Evolutionary conservation across 805 yeast genomes (phyloP).

Genomic region (Starmerella roubikii): DNA sequence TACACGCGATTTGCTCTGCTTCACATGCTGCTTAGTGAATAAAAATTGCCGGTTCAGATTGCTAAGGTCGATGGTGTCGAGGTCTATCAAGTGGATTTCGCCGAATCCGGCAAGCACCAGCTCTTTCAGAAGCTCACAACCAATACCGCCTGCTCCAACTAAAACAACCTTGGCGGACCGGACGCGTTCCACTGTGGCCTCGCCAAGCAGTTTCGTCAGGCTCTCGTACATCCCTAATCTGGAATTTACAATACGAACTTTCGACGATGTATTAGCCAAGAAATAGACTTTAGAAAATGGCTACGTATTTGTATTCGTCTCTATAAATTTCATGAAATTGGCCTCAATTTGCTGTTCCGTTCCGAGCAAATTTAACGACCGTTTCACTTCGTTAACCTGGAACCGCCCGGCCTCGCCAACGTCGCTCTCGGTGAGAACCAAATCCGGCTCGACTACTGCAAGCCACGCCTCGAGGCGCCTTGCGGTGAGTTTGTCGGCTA

Average conservation of each 20-base stretch:
- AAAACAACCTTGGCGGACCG: conserved; percentile 42
- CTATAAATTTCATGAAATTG: conserved; percentile 5
- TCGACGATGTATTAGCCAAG: no score
- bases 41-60: conserved; percentile 88
- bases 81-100: conserved; percentile 40
- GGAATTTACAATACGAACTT: background rate
- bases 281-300: no score
- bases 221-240: conserved; percentile 17
- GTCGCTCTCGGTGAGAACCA: conserved; percentile 44
- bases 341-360: conserved; percentile 1
- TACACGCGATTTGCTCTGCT: conserved; percentile 71
- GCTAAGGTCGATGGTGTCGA: conserved; percentile 87
- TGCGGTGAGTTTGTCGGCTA: conserved; percentile 29
- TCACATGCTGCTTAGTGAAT: conserved; percentile 79
- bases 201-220: conserved; percentile 14
- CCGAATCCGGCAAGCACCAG: conserved; percentile 83
- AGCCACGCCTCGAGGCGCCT: conserved; percentile 26
- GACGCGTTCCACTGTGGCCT: conserved; percentile 10
- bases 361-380: conserved; percentile 4
- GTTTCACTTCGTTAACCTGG: conserved; percentile 17
- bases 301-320: no score
- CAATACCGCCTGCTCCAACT: conserved; percentile 99
- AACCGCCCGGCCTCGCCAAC: conserved; percentile 24
- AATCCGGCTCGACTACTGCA: conserved; percentile 26
- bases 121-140: conserved; percentile 95